phyloP scores from a whole-genome alignment of 306 rosid species.

The Prunus persica region Prunus_persica_NCBIv2 NC_034014.1:19511001-19511500 shows the following conservation, averaged over 20 bases:
- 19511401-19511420: constrained; percentile 81
- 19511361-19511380: constrained; percentile 88
- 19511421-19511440: constrained; percentile 51
- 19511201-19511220: not conserved
- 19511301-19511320: not conserved
- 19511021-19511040: constrained; percentile 99
- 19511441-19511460: constrained; percentile 5
- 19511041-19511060: constrained; percentile 98
- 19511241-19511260: not conserved
- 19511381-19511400: constrained; percentile 96
- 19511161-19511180: not conserved
- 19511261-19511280: not conserved
- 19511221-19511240: too few relatives aligned
- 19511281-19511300: not conserved
- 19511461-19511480: not conserved
- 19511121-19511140: not conserved
- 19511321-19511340: constrained; percentile 22
- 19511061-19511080: constrained; percentile 81
- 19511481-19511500: not conserved
- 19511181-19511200: not conserved
- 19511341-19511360: constrained; percentile 95
- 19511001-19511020: constrained; percentile 93
- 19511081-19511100: not conserved
- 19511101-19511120: not conserved
- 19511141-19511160: not conserved